Evolutionary conservation across 257 asterid species (phyloP).

Genomic region (Prunella vulgaris): DNA sequence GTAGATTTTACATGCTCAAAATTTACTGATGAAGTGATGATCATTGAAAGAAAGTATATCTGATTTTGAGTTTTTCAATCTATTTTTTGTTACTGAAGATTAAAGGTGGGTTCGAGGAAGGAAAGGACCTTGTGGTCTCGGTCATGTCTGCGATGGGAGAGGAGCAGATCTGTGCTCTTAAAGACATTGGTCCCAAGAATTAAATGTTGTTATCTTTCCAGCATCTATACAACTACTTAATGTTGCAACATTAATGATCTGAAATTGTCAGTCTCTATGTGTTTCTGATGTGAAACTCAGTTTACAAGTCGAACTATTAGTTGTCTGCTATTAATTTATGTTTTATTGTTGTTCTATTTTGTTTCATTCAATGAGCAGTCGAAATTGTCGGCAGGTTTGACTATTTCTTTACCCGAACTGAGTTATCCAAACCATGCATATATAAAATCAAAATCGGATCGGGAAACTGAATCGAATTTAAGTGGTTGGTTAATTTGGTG

Average conservation of each 20-base stretch:
- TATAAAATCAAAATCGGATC: too few species aligned
- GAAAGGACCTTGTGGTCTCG: constrained; percentile 65
- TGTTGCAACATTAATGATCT: constrained; percentile 17
- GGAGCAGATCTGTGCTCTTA: constrained; percentile 65
- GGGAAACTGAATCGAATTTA: too few species aligned
- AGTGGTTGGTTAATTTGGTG: too few species aligned
- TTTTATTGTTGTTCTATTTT: background rate
- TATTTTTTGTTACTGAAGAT: constrained; percentile 27
- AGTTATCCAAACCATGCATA: too few species aligned
- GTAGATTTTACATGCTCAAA: background rate
- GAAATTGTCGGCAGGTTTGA: too few species aligned
- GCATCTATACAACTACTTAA: constrained; percentile 5
- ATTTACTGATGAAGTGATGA: background rate
- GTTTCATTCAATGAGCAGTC: background rate
- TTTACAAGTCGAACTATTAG: background rate
- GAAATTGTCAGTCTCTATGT: background rate
- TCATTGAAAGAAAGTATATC: background rate
- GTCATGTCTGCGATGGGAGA: constrained; percentile 80
- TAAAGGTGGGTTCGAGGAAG: constrained; percentile 58
- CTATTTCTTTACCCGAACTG: too few species aligned
- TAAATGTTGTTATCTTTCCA: constrained; percentile 13
- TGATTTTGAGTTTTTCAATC: background rate
- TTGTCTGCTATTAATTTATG: background rate
- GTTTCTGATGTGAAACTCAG: background rate
- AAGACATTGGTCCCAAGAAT: constrained; percentile 60